Evolutionary conservation across 106 monocot species (phyloP), one percentile per base, ranked within the genome.

Genomic region (Narthecium ossifragum): DNA sequence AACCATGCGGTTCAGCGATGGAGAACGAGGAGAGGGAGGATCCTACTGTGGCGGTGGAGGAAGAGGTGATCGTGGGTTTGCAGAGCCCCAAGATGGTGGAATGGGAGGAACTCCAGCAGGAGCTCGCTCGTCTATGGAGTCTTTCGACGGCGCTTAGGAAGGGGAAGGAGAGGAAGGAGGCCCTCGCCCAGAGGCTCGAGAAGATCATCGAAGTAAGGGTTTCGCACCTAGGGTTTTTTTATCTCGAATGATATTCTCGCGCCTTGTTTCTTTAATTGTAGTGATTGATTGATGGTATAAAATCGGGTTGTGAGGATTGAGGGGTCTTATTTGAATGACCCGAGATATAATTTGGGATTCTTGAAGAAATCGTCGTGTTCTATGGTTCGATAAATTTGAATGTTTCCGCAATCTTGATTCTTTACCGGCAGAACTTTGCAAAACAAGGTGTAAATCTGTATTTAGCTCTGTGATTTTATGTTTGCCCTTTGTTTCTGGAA

Each of bases 41-140:
- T 29, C 15, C 23, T 9, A 9, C 47, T 48, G 51, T 38, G 11
- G 17, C 36, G 8, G 3, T 45, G 56, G 45, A 31, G 33, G 57
- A 18, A 20, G 65, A 50, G 57, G 63, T 36, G 40, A 71, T 73
- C 41, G 30, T 46, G 34, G 73, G 62, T 38, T 62, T 56, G 51
- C 67, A 85, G 4, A 60, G 36, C 51, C 79, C 87, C 54, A 89
- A 78, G 70, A 59, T 90, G 31, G 48, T 90, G 36, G 80, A 90
- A 60, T 94, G 82, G 85, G 89, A 94, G 53, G 94, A 94, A 55
- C 66, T 94, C 66, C 85, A 89, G 83, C 83, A 89, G 75, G 94
- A 94, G 70, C 79, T 94, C 34, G 89, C 85, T 1, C 74, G 89
- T 29, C 61, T 90, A 30, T 83, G 77, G 55, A 94, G 94, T 59